Conservation (phyloP, 306 rosid genomes). For the Purshia tridentata region DNA sequence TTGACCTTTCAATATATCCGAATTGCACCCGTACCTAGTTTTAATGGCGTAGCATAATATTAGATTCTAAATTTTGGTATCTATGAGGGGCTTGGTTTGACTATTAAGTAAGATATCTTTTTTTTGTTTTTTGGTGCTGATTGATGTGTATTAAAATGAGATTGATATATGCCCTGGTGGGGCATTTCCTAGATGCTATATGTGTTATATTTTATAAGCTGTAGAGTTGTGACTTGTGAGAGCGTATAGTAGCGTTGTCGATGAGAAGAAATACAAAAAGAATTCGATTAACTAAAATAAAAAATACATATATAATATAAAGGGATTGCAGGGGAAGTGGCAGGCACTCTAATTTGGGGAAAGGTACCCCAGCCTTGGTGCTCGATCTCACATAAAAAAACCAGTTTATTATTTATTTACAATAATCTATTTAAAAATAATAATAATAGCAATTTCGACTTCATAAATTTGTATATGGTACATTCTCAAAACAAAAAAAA, state of each 20-base stretch:
- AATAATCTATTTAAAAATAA: too few species aligned
- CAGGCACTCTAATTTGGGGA: conserved; percentile 19
- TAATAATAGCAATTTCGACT: too few species aligned
- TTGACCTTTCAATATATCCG: too few species aligned
- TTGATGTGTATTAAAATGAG: conserved; percentile 6
- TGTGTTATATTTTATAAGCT: conserved; percentile 21
- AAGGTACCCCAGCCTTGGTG: conserved; percentile 1
- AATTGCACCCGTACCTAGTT: too few species aligned
- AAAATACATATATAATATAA: conserved; percentile 29
- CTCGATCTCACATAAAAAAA: not conserved
- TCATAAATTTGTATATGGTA: too few species aligned
- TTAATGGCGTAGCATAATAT: too few species aligned
- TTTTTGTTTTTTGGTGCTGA: not conserved
- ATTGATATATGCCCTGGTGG: conserved; percentile 25
- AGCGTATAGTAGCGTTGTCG: conserved; percentile 10
- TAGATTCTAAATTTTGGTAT: not conserved
- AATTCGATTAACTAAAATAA: conserved; percentile 18
- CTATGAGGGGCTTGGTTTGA: not conserved
- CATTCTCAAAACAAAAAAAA: too few species aligned
- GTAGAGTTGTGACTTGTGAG: conserved; percentile 17
- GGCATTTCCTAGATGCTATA: conserved; percentile 31
- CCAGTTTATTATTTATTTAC: too few species aligned
- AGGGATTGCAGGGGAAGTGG: conserved; percentile 36
- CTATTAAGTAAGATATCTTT: not conserved
- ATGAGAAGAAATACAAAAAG: conserved; percentile 6